A percentile compares a stretch with the other conserved stretches of the same genome.
These are phyloP conservation scores for Fusarium verrucosum DNA, from an alignment of 2,329 filamentous ascomycete genomes.

Conservation along the genomic window DNA sequence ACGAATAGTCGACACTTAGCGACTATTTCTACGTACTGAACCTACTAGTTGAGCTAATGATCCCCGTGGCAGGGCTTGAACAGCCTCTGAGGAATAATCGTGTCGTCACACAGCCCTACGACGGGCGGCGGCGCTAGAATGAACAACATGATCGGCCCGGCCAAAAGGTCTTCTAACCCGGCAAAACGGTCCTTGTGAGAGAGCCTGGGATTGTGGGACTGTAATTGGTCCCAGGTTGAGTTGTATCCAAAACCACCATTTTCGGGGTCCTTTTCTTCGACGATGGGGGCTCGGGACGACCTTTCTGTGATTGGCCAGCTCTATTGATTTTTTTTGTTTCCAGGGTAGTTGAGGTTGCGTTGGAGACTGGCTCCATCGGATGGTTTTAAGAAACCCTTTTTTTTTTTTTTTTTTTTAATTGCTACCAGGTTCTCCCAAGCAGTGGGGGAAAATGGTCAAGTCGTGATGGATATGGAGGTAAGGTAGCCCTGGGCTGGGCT, in stretches of 20 bases:
- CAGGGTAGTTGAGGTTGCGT: slow-evolving; percentile 18
- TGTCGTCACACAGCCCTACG: slow-evolving; percentile 48
- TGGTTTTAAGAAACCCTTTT: slow-evolving; percentile 10
- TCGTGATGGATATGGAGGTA: not conserved
- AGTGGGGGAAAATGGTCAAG: not conserved
- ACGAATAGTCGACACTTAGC: slow-evolving; percentile 20
- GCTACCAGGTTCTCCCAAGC: too few species aligned
- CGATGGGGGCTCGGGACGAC: slow-evolving; percentile 5
- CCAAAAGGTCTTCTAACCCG: slow-evolving; percentile 33
- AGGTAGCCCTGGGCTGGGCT: not conserved
- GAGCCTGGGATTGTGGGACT: slow-evolving; percentile 28
- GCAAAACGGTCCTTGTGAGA: slow-evolving; percentile 32
- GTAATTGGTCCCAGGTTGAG: slow-evolving; percentile 23
- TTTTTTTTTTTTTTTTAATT: slow-evolving; percentile 16
- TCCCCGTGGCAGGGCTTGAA: slow-evolving; percentile 13
- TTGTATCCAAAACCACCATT: slow-evolving; percentile 18
- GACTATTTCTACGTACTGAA: not conserved
- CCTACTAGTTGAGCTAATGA: not conserved
- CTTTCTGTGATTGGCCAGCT: slow-evolving; percentile 5
- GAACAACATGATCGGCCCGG: slow-evolving; percentile 37
- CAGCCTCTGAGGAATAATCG: slow-evolving; percentile 1
- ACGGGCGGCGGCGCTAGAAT: slow-evolving; percentile 33
- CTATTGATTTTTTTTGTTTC: slow-evolving; percentile 19
- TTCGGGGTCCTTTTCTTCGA: slow-evolving; percentile 8
- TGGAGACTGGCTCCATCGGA: slow-evolving; percentile 1